Percentiles rank a stretch among this genome's conserved stretches.
phyloP scores from a whole-genome alignment of 352 stramenopile genomes.

The Pythium pyrilobum region DNA sequence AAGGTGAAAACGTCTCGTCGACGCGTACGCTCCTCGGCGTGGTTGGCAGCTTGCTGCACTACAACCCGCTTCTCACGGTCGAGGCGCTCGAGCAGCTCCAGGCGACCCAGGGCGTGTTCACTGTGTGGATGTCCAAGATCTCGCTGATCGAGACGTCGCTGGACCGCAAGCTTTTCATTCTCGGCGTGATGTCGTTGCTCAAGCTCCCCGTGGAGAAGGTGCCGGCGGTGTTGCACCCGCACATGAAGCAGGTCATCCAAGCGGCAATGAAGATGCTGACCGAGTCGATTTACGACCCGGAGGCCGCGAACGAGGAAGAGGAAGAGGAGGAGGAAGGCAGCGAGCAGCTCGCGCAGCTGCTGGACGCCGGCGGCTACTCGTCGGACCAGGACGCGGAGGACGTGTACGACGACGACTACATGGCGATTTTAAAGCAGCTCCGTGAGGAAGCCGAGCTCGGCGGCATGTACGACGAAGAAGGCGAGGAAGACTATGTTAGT shows the following conservation, averaged over 20 bases:
- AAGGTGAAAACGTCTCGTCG: conserved; percentile 62
- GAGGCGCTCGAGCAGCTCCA: conserved; percentile 83
- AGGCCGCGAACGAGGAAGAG: conserved; percentile 52
- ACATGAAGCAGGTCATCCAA: conserved; percentile 87
- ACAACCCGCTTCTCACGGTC: conserved; percentile 91
- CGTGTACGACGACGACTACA: conserved; percentile 92
- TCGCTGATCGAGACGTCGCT: conserved; percentile 79
- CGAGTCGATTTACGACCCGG: conserved; percentile 58
- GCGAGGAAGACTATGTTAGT: conserved; percentile 91
- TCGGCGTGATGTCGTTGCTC: conserved; percentile 90
- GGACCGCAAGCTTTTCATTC: conserved; percentile 90
- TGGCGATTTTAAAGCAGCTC: conserved; percentile 90
- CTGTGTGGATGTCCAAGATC: conserved; percentile 89
- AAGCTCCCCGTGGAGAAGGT: conserved; percentile 81
- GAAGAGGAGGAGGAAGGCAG: conserved; percentile 41
- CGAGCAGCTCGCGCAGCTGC: conserved; percentile 77
- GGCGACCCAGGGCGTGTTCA: conserved; percentile 87
- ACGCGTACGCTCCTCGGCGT: conserved; percentile 87
- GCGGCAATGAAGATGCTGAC: conserved; percentile 83
- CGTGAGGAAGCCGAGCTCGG: conserved; percentile 85
- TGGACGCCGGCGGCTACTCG: conserved; percentile 91
- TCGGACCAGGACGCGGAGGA: conserved; percentile 89
- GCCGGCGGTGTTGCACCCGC: conserved; percentile 72
- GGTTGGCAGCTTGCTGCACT: conserved; percentile 90
- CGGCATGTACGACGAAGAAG: conserved; percentile 70